These are phyloP conservation scores for Arthrocladium fulminans DNA, from an alignment of 2,329 filamentous ascomycete genomes.

Conservation along the genomic window DNA sequence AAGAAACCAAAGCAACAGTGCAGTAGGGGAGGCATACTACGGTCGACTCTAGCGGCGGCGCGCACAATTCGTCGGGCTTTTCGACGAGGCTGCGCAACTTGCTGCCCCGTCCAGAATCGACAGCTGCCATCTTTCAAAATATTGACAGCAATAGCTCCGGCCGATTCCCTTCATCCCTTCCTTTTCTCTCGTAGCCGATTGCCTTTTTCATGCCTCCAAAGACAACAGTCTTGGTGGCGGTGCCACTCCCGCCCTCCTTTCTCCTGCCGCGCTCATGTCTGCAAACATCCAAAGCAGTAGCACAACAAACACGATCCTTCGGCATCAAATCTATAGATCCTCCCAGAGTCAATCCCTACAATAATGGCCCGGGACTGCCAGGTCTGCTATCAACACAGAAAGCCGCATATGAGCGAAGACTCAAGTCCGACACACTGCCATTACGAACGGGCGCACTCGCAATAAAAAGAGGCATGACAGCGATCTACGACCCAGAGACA, in stretches of 20 bases:
- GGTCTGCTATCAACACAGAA: constrained; percentile 46
- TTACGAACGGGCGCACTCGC: constrained; percentile 73
- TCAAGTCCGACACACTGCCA: constrained; percentile 44
- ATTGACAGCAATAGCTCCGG: background rate
- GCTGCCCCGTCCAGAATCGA: background rate
- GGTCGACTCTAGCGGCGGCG: no score
- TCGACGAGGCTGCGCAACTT: background rate
- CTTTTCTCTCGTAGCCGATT: background rate
- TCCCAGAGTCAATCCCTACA: constrained; percentile 45
- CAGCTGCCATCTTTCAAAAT: background rate
- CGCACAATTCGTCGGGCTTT: no score
- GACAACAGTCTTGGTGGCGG: constrained; percentile 13
- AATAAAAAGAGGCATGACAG: constrained; percentile 93
- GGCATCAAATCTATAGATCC: constrained; percentile 51
- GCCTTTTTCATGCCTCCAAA: constrained; percentile 17
- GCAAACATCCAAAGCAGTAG: constrained; percentile 13
- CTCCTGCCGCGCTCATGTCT: constrained; percentile 23
- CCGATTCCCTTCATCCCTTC: background rate
- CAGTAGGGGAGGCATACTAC: no score
- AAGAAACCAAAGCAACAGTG: no score
- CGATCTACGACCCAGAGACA: constrained; percentile 67
- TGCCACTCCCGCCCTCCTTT: constrained; percentile 20
- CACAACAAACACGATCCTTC: constrained; percentile 30
- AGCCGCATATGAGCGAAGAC: constrained; percentile 52
- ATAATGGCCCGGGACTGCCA: constrained; percentile 39